Conservation (phyloP, 352 stramenopile species). For the Phytophthora capsici region DNA sequence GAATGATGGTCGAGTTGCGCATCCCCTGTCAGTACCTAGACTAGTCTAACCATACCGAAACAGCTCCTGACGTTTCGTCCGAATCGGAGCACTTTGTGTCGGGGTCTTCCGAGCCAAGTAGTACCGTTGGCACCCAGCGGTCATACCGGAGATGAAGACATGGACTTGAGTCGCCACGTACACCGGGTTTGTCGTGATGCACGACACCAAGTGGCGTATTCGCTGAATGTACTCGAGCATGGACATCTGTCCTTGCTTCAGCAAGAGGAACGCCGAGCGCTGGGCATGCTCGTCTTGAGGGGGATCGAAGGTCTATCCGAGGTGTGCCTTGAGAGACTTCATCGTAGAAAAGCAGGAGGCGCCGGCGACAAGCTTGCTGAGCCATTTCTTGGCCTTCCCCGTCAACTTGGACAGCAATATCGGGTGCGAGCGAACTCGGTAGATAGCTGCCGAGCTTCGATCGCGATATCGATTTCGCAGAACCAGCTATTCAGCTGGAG, state of each 20-base stretch:
- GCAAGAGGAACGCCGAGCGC: slow-evolving; percentile 8
- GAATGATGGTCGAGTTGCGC: no score
- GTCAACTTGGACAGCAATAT: slow-evolving; percentile 19
- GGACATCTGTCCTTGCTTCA: slow-evolving; percentile 21
- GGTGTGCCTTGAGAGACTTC: slow-evolving; percentile 1
- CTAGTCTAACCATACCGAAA: no score
- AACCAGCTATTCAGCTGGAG: slow-evolving; percentile 28
- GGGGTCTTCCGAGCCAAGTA: slow-evolving; percentile 22
- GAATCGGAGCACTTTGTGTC: no score
- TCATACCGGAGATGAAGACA: slow-evolving; percentile 32
- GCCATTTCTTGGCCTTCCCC: slow-evolving; percentile 15
- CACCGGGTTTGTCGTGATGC: slow-evolving; percentile 8
- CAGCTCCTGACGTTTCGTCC: no score
- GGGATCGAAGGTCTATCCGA: slow-evolving; percentile 23
- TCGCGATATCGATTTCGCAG: slow-evolving; percentile 25
- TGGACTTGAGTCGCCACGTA: slow-evolving; percentile 29
- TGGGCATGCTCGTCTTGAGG: slow-evolving; percentile 21
- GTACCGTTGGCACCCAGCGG: slow-evolving; percentile 21
- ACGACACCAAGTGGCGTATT: slow-evolving; percentile 25
- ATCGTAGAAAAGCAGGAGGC: slow-evolving; percentile 14
- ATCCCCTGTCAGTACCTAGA: no score
- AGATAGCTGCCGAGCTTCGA: slow-evolving; percentile 23
- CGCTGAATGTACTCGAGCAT: slow-evolving; percentile 34
- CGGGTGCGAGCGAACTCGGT: background rate
- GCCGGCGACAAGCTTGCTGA: slow-evolving; percentile 18